phyloP scores from a whole-genome alignment of 1,284 basidiomycete species.

The Boletellus deceptivus region DNA sequence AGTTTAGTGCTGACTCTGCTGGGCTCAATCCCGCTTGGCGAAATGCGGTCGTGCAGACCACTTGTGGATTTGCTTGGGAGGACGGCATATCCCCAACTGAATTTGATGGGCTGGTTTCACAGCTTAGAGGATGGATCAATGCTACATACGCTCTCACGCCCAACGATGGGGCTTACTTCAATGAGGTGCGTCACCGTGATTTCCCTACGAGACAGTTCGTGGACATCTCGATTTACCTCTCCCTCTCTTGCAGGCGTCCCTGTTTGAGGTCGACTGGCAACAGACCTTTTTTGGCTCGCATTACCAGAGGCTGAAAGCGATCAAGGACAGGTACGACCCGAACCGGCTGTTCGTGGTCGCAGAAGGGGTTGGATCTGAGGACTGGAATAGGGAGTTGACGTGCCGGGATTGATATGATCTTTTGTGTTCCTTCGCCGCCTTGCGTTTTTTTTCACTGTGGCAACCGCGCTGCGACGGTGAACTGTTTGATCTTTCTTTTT shows the following conservation, averaged over 20 bases:
- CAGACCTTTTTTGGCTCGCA: not conserved
- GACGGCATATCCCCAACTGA: constrained; percentile 31
- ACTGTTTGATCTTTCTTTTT: too few species aligned
- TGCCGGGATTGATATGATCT: constrained; percentile 14
- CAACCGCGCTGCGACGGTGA: too few species aligned
- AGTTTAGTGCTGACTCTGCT: constrained; percentile 35
- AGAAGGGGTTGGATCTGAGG: constrained; percentile 45
- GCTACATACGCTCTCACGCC: too few species aligned
- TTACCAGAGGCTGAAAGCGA: constrained; percentile 37
- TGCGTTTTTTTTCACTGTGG: too few species aligned
- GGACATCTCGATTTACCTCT: not conserved
- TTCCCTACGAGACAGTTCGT: not conserved
- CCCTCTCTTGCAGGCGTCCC: constrained; percentile 33
- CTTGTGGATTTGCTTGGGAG: constrained; percentile 30
- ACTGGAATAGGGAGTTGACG: constrained; percentile 29
- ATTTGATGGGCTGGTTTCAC: constrained; percentile 27
- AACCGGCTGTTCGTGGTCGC: constrained; percentile 42
- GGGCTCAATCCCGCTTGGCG: constrained; percentile 47
- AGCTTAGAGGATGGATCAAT: constrained; percentile 29
- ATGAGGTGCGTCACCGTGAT: too few species aligned
- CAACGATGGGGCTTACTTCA: too few species aligned
- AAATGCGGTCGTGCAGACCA: constrained; percentile 34
- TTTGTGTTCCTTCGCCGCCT: too few species aligned
- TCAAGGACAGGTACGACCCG: constrained; percentile 31
- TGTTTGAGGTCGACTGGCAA: constrained; percentile 7